Base-by-base conservation (phyloP, 768 basidiomycete species). In the Leccinum ochraceum region DNA sequence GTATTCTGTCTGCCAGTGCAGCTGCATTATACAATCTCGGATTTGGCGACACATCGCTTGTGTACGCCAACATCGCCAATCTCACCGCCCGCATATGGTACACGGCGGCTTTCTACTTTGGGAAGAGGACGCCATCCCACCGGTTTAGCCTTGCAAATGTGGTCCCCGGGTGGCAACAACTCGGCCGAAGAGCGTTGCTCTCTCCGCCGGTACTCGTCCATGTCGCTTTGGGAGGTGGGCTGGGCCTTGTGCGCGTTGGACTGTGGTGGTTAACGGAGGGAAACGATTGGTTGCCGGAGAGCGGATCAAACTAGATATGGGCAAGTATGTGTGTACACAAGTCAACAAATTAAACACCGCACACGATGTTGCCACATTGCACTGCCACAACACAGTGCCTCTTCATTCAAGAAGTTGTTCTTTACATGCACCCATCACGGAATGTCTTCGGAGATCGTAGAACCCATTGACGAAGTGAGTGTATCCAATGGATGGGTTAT, bases 61-160 rank as follows among this genome's bases (percentile, higher is more conserved):
- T 94, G 3, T 90, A 86, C 67, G 88, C 88, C 60, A 94, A 95
- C 67, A 85, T 88, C 61, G 69, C 81, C 65, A 90, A 88, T 69
- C 79, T 91, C 62, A 73, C 78, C 0, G 80, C 81, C 6, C 80
- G 92, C 16, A 89, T 90, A 44, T 66, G 76, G 28, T 92, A 90
- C 69, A 83, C 83, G 46, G 73, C 80, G 60, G 65, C 66, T 37
- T 92, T 88, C 69, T 91, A 80, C 70, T 90, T 86, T 74, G 61
- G 56, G 20, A 62, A 64, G 53, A 60, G 64, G 55, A 48, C 30
- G 51, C 57, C 60, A 30, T 59, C 54, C 22, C 56, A 67, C 54
- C 61, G 37, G 32, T 52, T 74, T 53, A 51, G 17, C 30, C 37
- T 66, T 50, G 30, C 53, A 16, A 60, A 58, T 51, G 37, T 66